Percentiles rank a stretch among this genome's conserved stretches.
Conservation (phyloP, 106 monocot species). For the Platanthera guangdongensis region DNA sequence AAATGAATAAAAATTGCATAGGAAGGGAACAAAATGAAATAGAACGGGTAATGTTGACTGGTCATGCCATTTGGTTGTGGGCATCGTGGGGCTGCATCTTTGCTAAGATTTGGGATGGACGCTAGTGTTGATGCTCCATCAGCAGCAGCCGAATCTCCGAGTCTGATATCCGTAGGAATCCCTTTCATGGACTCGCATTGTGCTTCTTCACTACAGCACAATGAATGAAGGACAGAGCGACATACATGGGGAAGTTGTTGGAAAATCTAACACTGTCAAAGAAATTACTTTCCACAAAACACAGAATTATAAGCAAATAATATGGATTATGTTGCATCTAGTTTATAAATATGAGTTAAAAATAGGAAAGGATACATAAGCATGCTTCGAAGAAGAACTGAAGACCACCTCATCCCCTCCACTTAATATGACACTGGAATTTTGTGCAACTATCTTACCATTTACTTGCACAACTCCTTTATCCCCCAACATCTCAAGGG, state of each 20-base stretch:
- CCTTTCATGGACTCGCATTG: constrained; percentile 29
- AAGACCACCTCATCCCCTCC: constrained; percentile 94
- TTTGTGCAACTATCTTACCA: constrained; percentile 68
- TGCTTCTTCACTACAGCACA: constrained; percentile 26
- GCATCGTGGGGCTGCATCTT: constrained; percentile 45
- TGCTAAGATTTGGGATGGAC: constrained; percentile 52
- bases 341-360: background rate
- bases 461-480: constrained; percentile 77
- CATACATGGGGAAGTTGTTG: constrained; percentile 40
- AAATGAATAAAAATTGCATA: background rate
- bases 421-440: constrained; percentile 42
- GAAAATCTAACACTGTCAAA: constrained; percentile 52
- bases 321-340: background rate
- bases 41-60: constrained; percentile 27
- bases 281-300: constrained; percentile 11
- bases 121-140: constrained; percentile 76
- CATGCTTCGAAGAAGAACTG: constrained; percentile 68
- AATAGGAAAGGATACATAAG: constrained; percentile 85
- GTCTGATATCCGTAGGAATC: constrained; percentile 35
- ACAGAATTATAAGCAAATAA: background rate
- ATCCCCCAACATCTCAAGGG: constrained; percentile 62
- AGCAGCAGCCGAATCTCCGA: constrained; percentile 54
- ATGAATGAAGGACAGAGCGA: constrained; percentile 24
- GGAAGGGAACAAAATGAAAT: constrained; percentile 11
- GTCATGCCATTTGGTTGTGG: constrained; percentile 48